phyloP scores from a whole-genome alignment of 768 basidiomycete species.

The Amanita polypyramis region DNA sequence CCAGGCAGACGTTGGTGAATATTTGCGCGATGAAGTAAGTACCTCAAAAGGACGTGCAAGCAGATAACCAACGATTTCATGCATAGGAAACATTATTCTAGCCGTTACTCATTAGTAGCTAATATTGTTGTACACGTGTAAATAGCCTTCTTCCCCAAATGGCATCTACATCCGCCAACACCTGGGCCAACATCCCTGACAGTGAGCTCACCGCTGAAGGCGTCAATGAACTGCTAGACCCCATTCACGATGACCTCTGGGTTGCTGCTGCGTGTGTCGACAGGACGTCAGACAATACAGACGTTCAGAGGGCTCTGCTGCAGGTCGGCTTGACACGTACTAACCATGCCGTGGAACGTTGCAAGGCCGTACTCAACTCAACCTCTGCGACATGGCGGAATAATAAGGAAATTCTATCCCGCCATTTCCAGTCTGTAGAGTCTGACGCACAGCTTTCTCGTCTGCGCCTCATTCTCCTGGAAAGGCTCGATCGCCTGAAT shows the following conservation, averaged over 20 bases:
- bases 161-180: constrained; percentile 24
- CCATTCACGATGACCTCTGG: constrained; percentile 64
- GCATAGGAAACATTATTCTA: constrained; percentile 81
- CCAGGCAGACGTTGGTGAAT: constrained; percentile 98
- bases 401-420: constrained; percentile 23
- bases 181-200: constrained; percentile 51
- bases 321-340: constrained; percentile 57
- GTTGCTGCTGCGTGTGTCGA: constrained; percentile 66
- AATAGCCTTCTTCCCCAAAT: constrained; percentile 19
- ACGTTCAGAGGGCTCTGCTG: constrained; percentile 47
- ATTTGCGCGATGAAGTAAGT: constrained; percentile 87
- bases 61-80: not conserved
- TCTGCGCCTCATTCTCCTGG: constrained; percentile 59
- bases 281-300: constrained; percentile 47
- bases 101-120: constrained; percentile 8
- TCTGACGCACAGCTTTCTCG: constrained; percentile 55
- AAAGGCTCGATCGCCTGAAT: constrained; percentile 57
- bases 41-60: not conserved
- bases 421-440: constrained; percentile 47
- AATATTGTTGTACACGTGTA: constrained; percentile 5
- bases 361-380: constrained; percentile 24
- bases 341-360: constrained; percentile 33
- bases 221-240: constrained; percentile 36
- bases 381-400: constrained; percentile 7
- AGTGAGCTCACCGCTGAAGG: constrained; percentile 42